Evolutionary conservation across 306 rosid species (phyloP).

Genomic region (Casuarina cunninghamiana): DNA sequence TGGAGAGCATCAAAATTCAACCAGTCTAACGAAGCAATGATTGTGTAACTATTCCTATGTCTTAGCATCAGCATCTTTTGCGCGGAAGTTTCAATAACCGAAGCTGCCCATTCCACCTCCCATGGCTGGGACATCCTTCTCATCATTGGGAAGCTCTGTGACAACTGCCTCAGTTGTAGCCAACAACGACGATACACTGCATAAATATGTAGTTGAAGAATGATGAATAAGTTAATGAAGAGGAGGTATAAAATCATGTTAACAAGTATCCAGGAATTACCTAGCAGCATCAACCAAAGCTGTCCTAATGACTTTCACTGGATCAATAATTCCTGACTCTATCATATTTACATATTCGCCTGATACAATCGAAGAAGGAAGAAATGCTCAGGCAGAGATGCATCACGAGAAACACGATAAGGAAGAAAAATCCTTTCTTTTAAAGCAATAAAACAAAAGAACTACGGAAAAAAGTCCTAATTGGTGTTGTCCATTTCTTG

Average conservation of each 20-base stretch:
- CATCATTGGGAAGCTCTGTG: conserved; percentile 42
- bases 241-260: neutral
- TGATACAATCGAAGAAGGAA: conserved; percentile 12
- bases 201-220: neutral
- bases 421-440: neutral
- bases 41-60: neutral
- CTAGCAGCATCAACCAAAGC: conserved; percentile 64
- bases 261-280: conserved; percentile 9
- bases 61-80: neutral
- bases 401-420: neutral
- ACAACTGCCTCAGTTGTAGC: conserved; percentile 56
- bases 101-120: conserved; percentile 47
- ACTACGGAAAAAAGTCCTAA: neutral
- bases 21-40: neutral
- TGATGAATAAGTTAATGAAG: neutral
- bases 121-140: conserved; percentile 36
- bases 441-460: neutral
- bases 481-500: neutral
- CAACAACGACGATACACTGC: conserved; percentile 51
- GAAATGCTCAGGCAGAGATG: neutral
- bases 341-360: conserved; percentile 64
- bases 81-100: conserved; percentile 30
- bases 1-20: neutral
- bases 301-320: conserved; percentile 56
- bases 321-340: conserved; percentile 56